A percentile compares a stretch with the other conserved stretches of the same genome.
These are phyloP conservation scores for Fusarium luffae DNA, from an alignment of 2,329 filamentous ascomycete genomes.

Conservation along the genomic window DNA sequence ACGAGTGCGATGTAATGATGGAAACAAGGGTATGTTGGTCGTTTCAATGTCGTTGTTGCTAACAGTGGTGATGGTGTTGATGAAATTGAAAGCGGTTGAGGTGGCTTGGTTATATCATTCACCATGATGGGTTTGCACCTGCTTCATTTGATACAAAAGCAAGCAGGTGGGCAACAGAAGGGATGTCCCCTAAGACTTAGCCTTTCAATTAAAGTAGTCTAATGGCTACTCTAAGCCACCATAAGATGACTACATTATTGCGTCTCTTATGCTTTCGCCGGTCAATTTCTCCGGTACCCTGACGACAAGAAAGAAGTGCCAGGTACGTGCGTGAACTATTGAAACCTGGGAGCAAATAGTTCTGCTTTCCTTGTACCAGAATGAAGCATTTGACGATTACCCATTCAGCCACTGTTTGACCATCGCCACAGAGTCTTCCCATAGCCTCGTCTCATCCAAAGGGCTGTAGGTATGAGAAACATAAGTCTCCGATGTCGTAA, in stretches of 20 bases:
- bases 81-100: background rate
- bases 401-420: constrained; percentile 1
- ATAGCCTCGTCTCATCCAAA: constrained; percentile 1
- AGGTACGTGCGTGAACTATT: background rate
- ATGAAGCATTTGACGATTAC: background rate
- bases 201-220: background rate
- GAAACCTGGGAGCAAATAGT: background rate
- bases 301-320: background rate
- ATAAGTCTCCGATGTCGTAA: constrained; percentile 1
- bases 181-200: background rate
- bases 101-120: background rate
- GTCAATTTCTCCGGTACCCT: background rate
- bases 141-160: background rate
- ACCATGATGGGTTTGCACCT: background rate
- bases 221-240: background rate
- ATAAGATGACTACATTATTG: background rate
- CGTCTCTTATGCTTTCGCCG: background rate
- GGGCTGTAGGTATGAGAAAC: constrained; percentile 12
- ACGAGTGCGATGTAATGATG: background rate
- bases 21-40: background rate
- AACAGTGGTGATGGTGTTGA: background rate
- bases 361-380: background rate
- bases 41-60: background rate
- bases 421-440: constrained; percentile 3
- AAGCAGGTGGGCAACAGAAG: background rate